phyloP scores from a whole-genome alignment of 345 rosid genomes.

The Pistacia integerrima region DNA sequence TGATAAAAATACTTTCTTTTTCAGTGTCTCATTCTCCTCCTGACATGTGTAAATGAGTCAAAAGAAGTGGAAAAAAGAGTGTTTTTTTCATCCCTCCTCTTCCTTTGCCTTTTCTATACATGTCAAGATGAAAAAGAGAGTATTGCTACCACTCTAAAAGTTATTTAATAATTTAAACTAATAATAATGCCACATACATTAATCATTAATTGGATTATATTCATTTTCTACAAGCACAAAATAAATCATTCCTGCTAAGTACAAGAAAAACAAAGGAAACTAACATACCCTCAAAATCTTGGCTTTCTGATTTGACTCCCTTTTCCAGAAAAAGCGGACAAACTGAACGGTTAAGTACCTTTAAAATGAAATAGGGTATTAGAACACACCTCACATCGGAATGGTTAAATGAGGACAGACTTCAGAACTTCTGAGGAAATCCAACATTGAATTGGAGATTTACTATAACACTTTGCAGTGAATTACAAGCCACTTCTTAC shows the following conservation, averaged over 20 bases:
- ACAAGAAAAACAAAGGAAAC: slow-evolving; percentile 11
- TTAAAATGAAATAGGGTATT: slow-evolving; percentile 20
- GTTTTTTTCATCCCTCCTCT: no score
- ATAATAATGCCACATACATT: not conserved
- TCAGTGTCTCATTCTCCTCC: no score
- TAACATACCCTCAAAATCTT: slow-evolving; percentile 86
- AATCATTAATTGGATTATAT: not conserved
- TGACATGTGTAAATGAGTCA: no score
- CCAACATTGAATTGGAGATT: not conserved
- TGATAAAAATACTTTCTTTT: no score
- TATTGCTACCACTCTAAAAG: no score
- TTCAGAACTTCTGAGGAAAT: not conserved
- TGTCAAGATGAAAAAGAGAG: no score
- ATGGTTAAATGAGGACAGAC: not conserved
- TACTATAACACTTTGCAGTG: not conserved
- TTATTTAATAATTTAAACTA: not conserved
- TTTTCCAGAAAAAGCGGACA: slow-evolving; percentile 99
- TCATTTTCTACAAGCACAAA: not conserved
- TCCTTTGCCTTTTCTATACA: no score
- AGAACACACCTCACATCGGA: not conserved
- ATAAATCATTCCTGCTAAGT: not conserved
- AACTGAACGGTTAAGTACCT: slow-evolving; percentile 99
- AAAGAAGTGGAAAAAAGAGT: no score
- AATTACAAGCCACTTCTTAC: slow-evolving; percentile 34
- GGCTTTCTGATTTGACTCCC: slow-evolving; percentile 98